phyloP scores from a whole-genome alignment of 2,329 filamentous ascomycete species.

The Xylariaceae sp. region DNA sequence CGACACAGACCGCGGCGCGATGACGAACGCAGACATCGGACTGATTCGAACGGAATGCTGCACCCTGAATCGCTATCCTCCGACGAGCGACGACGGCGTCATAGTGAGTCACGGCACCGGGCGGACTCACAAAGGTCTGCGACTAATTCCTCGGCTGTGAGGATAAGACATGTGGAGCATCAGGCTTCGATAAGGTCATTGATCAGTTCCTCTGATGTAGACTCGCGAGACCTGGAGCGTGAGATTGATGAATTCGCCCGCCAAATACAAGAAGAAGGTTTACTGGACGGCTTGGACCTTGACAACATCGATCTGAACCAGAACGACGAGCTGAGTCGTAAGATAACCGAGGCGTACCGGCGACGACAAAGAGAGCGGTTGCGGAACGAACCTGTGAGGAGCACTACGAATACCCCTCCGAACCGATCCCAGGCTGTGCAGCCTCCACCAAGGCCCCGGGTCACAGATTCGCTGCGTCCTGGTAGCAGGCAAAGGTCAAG shows the following conservation, averaged over 20 bases:
- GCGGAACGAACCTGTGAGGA: conserved; percentile 55
- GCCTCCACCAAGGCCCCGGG: conserved; percentile 35
- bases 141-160: conserved; percentile 46
- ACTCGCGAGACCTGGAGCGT: conserved; percentile 78
- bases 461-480: conserved; percentile 33
- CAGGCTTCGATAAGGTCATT: conserved; percentile 87
- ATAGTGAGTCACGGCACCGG: conserved; percentile 53
- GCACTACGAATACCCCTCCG: conserved; percentile 48
- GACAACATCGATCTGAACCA: conserved; percentile 83
- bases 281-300: conserved; percentile 86
- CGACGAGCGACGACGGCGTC: conserved; percentile 45
- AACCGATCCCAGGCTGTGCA: conserved; percentile 42
- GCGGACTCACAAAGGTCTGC: conserved; percentile 49
- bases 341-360: conserved; percentile 87
- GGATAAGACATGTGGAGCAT: conserved; percentile 74
- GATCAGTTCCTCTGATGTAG: conserved; percentile 79
- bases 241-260: conserved; percentile 90
- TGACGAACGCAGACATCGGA: conserved; percentile 38
- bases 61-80: conserved; percentile 44
- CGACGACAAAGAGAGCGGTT: conserved; percentile 71
- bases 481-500: conserved; percentile 40
- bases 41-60: conserved; percentile 46
- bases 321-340: conserved; percentile 88
- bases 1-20: conserved; percentile 38
- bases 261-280: conserved; percentile 85